These are phyloP conservation scores for Calonectria crousiana DNA, from an alignment of 2,329 filamentous ascomycete species.

Conservation along the genomic window DNA sequence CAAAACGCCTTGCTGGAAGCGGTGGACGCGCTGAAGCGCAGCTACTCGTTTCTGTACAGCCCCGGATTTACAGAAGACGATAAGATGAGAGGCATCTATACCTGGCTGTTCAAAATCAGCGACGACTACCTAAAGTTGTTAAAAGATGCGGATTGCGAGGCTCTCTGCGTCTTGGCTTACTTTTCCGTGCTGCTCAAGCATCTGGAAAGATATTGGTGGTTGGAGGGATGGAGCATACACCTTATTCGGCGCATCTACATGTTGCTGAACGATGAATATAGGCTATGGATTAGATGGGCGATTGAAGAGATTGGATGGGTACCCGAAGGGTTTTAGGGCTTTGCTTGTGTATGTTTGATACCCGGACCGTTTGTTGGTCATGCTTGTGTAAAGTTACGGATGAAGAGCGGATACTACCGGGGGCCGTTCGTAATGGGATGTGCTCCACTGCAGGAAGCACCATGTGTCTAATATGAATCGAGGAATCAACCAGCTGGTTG, in stretches of 20 bases:
- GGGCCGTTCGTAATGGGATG: background rate
- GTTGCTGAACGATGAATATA: constrained; percentile 16
- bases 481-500: no score
- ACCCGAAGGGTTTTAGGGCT: constrained; percentile 1
- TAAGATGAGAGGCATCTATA: background rate
- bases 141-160: constrained; percentile 18
- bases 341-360: background rate
- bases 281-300: constrained; percentile 22
- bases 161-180: constrained; percentile 18
- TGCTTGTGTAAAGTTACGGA: background rate
- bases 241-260: constrained; percentile 17
- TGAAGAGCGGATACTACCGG: background rate
- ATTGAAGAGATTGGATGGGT: constrained; percentile 24
- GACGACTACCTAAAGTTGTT: constrained; percentile 2
- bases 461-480: background rate
- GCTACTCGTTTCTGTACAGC: constrained; percentile 2
- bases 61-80: background rate
- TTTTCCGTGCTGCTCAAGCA: constrained; percentile 10
- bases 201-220: constrained; percentile 18
- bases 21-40: constrained; percentile 1
- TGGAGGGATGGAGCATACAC: constrained; percentile 18
- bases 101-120: constrained; percentile 13
- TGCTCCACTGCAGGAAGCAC: no score
- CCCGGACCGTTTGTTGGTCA: background rate
- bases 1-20: constrained; percentile 1